Evolutionary conservation across 768 basidiomycete genomes (phyloP).

Genomic region (Hysterangium stoloniferum): DNA sequence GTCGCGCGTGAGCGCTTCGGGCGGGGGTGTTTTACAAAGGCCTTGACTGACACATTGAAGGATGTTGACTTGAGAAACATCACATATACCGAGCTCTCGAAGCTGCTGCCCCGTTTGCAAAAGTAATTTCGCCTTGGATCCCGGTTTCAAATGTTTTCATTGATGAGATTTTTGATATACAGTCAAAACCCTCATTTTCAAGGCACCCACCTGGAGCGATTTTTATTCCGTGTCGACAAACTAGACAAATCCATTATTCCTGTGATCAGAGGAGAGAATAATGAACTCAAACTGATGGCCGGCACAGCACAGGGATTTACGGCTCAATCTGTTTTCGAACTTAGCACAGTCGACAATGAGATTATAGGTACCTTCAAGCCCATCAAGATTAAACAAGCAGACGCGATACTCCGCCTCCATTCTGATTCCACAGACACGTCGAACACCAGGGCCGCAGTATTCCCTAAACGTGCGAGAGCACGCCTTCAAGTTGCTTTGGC

Average conservation of each 20-base stretch:
- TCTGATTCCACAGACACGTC: too few relatives aligned
- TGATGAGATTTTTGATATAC: background rate
- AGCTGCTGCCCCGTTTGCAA: background rate
- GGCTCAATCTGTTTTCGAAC: too few relatives aligned
- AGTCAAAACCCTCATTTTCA: background rate
- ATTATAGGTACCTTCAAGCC: too few relatives aligned
- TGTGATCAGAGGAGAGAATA: too few relatives aligned
- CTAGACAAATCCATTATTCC: background rate
- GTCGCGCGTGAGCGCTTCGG: conserved; percentile 25
- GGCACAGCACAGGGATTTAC: too few relatives aligned
- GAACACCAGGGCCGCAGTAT: too few relatives aligned
- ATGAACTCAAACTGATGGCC: too few relatives aligned
- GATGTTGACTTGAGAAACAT: conserved; percentile 18
- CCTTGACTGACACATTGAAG: conserved; percentile 22
- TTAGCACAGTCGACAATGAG: too few relatives aligned
- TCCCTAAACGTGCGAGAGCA: too few relatives aligned
- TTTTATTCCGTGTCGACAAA: background rate
- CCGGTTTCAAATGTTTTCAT: background rate
- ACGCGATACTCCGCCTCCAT: too few relatives aligned
- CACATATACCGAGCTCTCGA: conserved; percentile 29
- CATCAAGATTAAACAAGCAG: too few relatives aligned
- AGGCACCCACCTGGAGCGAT: background rate
- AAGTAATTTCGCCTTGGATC: background rate
- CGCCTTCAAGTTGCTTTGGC: too few relatives aligned
- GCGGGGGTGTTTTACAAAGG: conserved; percentile 28